Evolutionary conservation across 345 rosid species (phyloP).

Genomic region (Luvunga scandens): DNA sequence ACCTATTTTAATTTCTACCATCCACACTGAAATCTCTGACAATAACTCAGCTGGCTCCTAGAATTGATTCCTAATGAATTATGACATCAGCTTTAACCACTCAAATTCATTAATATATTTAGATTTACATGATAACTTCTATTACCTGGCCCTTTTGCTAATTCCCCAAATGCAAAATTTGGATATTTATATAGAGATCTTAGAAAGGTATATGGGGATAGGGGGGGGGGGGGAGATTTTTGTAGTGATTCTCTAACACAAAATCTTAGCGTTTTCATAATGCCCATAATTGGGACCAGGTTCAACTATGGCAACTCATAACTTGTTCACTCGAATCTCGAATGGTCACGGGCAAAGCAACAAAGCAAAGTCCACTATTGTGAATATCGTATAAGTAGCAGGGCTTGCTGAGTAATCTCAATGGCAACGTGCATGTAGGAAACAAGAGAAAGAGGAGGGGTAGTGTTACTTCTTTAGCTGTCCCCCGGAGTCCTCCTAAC

Average conservation of each 20-base stretch:
- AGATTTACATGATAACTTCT: too few species aligned
- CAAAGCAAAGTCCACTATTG: background rate
- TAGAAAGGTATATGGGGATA: background rate
- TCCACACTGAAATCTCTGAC: background rate
- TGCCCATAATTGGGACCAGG: background rate
- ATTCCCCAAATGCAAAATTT: background rate
- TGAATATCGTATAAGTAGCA: background rate
- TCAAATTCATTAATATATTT: background rate
- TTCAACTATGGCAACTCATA: background rate
- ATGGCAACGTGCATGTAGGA: background rate
- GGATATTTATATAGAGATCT: background rate
- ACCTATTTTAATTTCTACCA: background rate
- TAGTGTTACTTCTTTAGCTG: background rate
- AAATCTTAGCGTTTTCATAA: background rate
- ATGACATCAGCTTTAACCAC: background rate
- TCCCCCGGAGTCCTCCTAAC: constrained; percentile 28
- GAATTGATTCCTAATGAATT: background rate
- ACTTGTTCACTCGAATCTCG: background rate
- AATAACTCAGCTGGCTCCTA: background rate
- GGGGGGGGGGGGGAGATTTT: background rate
- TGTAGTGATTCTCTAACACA: background rate
- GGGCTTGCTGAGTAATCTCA: background rate
- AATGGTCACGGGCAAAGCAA: background rate
- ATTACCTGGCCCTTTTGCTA: too few species aligned
- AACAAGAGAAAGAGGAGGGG: background rate